Conservation (phyloP, 2,329 filamentous ascomycete species). For the Salinomyces thailandicus region DNA sequence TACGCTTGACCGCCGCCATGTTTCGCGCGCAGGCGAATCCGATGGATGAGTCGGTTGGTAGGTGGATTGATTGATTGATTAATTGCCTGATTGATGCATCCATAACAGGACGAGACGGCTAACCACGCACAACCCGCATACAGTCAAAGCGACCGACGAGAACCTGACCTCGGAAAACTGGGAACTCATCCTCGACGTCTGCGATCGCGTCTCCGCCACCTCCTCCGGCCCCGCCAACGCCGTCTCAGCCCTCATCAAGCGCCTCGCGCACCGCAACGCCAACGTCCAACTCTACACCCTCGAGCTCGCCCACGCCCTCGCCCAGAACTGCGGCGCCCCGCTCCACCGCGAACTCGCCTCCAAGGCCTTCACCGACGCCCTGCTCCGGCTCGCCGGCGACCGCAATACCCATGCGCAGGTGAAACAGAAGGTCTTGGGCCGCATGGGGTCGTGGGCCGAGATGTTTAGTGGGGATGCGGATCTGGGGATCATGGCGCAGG, state of each 20-base stretch:
- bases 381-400: constrained; percentile 83
- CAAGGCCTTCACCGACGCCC: constrained; percentile 85
- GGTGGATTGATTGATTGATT: constrained; percentile 3
- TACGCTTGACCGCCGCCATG: constrained; percentile 22
- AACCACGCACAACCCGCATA: constrained; percentile 8
- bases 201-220: constrained; percentile 28
- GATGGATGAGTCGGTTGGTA: constrained; percentile 61
- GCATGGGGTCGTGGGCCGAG: constrained; percentile 91
- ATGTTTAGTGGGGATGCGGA: constrained; percentile 88
- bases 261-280: constrained; percentile 83
- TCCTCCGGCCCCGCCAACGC: constrained; percentile 36
- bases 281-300: constrained; percentile 94
- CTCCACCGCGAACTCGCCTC: constrained; percentile 86
- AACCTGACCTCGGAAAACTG: constrained; percentile 81
- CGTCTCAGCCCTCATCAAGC: constrained; percentile 81
- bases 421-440: constrained; percentile 91
- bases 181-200: constrained; percentile 52
- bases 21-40: constrained; percentile 41
- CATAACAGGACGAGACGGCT: too few species aligned
- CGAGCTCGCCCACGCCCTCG: constrained; percentile 83
- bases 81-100: too few species aligned
- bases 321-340: constrained; percentile 77
- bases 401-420: constrained; percentile 92
- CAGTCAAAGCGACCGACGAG: constrained; percentile 86
- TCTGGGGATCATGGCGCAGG: constrained; percentile 94